These are phyloP conservation scores for Spergularia bocconei DNA, from an alignment of 148 eudicot species.

Conservation along the genomic window DNA sequence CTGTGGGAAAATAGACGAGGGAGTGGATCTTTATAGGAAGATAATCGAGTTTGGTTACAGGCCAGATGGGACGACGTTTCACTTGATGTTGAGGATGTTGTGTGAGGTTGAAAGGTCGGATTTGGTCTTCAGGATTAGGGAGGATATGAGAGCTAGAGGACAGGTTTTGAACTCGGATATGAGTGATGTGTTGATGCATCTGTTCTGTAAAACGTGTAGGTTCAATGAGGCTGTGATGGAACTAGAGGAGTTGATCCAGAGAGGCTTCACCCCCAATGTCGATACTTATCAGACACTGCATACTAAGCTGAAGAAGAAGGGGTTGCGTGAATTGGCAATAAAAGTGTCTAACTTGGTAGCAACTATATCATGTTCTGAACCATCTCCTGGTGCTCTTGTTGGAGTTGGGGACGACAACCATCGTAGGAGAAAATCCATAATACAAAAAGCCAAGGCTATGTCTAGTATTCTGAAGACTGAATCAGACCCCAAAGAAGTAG, in stretches of 20 bases:
- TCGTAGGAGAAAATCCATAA: slow-evolving; percentile 43
- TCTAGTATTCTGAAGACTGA: slow-evolving; percentile 49
- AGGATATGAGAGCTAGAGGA: slow-evolving; percentile 62
- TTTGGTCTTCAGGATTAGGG: slow-evolving; percentile 43
- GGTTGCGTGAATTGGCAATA: slow-evolving; percentile 35
- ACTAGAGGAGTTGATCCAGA: slow-evolving; percentile 52
- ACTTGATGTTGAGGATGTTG: slow-evolving; percentile 57
- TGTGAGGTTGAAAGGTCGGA: slow-evolving; percentile 58
- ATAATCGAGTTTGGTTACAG: slow-evolving; percentile 51
- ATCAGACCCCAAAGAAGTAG: slow-evolving; percentile 37
- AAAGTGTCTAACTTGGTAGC: slow-evolving; percentile 45
- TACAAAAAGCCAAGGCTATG: slow-evolving; percentile 55
- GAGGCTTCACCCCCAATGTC: slow-evolving; percentile 56
- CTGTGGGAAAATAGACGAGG: slow-evolving; percentile 50
- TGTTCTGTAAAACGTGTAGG: slow-evolving; percentile 44
- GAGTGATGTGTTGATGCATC: slow-evolving; percentile 50
- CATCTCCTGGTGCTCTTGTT: slow-evolving; percentile 37
- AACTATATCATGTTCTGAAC: slow-evolving; percentile 40
- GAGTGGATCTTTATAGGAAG: slow-evolving; percentile 56
- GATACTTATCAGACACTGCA: slow-evolving; percentile 45
- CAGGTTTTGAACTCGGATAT: slow-evolving; percentile 48
- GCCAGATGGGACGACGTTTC: slow-evolving; percentile 56
- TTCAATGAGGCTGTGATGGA: slow-evolving; percentile 56
- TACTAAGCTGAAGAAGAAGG: slow-evolving; percentile 48
- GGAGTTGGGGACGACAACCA: slow-evolving; percentile 28